Evolutionary conservation across 345 rosid genomes (phyloP).

Genomic region (Eucalyptus erythrocorys): DNA sequence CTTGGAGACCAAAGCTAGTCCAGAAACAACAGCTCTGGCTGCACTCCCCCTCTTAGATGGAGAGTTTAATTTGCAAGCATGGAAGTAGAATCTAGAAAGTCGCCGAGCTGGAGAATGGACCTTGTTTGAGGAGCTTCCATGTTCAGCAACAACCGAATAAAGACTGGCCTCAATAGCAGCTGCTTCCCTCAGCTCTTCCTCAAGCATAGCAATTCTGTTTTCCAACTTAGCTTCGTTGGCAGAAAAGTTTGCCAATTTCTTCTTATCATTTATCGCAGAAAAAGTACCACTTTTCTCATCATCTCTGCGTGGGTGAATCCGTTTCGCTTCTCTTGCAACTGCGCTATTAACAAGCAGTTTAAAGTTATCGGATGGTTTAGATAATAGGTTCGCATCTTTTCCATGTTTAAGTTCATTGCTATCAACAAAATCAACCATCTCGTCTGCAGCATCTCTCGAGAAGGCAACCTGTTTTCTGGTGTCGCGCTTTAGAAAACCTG

Average conservation of each 20-base stretch:
- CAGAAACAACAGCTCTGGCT: slow-evolving; percentile 72
- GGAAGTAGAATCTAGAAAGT: slow-evolving; percentile 75
- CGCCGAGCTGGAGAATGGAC: slow-evolving; percentile 91
- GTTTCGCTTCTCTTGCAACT: slow-evolving; percentile 1
- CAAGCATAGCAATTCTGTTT: slow-evolving; percentile 42
- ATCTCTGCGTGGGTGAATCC: slow-evolving; percentile 7
- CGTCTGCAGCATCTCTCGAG: slow-evolving; percentile 47
- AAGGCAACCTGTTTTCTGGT: slow-evolving; percentile 33
- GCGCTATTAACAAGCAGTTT: slow-evolving; percentile 4
- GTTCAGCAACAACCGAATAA: slow-evolving; percentile 87
- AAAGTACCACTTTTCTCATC: not conserved
- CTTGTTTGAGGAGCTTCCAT: slow-evolving; percentile 74
- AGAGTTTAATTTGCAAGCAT: slow-evolving; percentile 47
- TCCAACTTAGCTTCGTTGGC: slow-evolving; percentile 26
- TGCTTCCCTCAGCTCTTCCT: slow-evolving; percentile 88
- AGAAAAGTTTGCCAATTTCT: not conserved
- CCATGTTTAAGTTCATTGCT: slow-evolving; percentile 34
- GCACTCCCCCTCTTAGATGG: slow-evolving; percentile 46
- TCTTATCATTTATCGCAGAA: not conserved
- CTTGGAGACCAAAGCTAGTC: slow-evolving; percentile 77
- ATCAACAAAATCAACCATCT: slow-evolving; percentile 22
- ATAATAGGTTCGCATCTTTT: slow-evolving; percentile 46
- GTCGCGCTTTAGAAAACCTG: slow-evolving; percentile 23
- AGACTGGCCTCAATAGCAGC: slow-evolving; percentile 82
- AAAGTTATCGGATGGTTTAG: slow-evolving; percentile 12